Evolutionary conservation across 768 basidiomycete genomes (phyloP), one percentile per base, ranked within the genome.

Genomic region (Phaeotremella fagi): DNA sequence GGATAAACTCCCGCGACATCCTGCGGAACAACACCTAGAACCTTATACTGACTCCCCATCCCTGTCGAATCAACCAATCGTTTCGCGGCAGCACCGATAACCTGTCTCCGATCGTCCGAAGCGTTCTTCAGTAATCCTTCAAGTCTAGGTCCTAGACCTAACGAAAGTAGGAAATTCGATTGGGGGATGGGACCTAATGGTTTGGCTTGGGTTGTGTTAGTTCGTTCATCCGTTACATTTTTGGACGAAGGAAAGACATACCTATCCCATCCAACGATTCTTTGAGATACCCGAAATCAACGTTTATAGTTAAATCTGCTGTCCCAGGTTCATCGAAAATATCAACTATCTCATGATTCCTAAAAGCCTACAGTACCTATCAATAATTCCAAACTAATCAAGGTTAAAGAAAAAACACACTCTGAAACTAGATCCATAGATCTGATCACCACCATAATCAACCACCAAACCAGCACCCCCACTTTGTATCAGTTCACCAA

Each of bases 301-400:
- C 94, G 66, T 98, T 95, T n/a, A 87, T 85, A 0, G 95, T 99
- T 43, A 98, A 76, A 73, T 99, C 95, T 36, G 87, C 86, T 36
- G 87, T 80, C 16, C 95, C 95, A 0, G 92, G 91, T 9, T 79
- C 77, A 48, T 86, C 79, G 67, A 98, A 94, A 3, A 88, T 79
- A 70, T 92, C 86, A 1, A 88, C 86, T 14, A 90, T 82, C 53
- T 84, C 80, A 69, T 98, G 95, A 20, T 83, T 78, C 72, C 85
- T 85, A 80, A 99, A 97, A 0, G 87, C 95, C 92, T 97, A 12
- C 22, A 35, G 33, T 35, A 35, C 9, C 9, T n/a, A n/a, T 9
- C 33, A 9, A n/a, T n/a, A 35, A 9, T n/a, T 9, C n/a, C 33
- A 9, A 9, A 9, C n/a, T 35, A n/a, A n/a, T 9, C 9, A n/a